Percentiles rank a stretch among this genome's conserved stretches.
These are phyloP conservation scores for Claviceps sp. DNA, from an alignment of 2,329 filamentous ascomycete genomes.

Conservation along the genomic window DNA sequence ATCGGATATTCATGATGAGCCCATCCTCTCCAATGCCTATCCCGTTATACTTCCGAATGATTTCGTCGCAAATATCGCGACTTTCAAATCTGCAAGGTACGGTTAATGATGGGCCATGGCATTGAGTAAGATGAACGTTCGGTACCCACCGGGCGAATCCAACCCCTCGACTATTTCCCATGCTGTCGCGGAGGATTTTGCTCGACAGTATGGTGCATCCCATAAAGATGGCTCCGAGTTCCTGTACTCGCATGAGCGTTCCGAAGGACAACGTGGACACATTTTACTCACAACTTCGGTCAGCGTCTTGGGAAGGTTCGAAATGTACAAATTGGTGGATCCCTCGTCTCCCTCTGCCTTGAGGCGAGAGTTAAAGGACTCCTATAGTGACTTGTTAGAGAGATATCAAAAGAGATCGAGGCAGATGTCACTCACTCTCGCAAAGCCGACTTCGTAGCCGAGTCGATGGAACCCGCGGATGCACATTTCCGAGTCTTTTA, in stretches of 20 bases:
- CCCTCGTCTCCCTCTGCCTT: constrained; percentile 84
- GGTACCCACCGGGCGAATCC: constrained; percentile 77
- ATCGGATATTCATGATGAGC: constrained; percentile 83
- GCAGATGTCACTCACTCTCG: constrained; percentile 47
- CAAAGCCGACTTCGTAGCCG: constrained; percentile 96
- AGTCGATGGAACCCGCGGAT: constrained; percentile 91
- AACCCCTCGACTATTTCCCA: constrained; percentile 89
- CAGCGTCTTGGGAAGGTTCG: constrained; percentile 84
- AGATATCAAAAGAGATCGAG: neutral
- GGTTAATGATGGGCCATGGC: neutral
- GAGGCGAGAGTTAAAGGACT: constrained; percentile 95
- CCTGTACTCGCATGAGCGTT: constrained; percentile 28
- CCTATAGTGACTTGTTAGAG: constrained; percentile 36
- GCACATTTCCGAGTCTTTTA: constrained; percentile 82
- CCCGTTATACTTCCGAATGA: constrained; percentile 80
- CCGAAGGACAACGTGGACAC: neutral
- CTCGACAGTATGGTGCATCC: constrained; percentile 79
- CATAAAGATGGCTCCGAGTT: constrained; percentile 64
- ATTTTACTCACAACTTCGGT: constrained; percentile 63
- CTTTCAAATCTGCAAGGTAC: constrained; percentile 58
- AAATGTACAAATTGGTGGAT: constrained; percentile 96
- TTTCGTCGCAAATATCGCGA: constrained; percentile 78
- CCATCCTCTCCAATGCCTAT: constrained; percentile 62
- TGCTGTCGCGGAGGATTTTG: constrained; percentile 84
- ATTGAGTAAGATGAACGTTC: neutral